Evolutionary conservation across 148 eudicot species (phyloP).

Genomic region (Nyssa sinensis): DNA sequence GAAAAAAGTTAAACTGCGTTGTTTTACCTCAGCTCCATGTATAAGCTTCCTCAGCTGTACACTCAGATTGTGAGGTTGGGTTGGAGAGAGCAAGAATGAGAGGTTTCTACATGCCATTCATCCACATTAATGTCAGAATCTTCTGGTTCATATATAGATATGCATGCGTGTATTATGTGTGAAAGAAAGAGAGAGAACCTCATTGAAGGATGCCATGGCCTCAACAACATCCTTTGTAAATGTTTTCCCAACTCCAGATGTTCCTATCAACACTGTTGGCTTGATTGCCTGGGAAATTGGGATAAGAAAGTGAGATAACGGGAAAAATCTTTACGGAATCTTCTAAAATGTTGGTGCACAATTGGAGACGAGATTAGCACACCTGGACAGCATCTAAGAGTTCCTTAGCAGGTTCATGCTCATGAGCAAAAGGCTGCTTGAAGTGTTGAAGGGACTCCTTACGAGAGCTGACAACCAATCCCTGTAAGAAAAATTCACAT

Average conservation of each 20-base stretch:
- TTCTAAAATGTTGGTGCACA: conserved; percentile 2
- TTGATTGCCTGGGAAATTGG: conserved; percentile 52
- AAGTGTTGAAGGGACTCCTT: conserved; percentile 79
- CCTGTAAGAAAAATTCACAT: conserved; percentile 33
- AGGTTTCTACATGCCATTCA: conserved; percentile 64
- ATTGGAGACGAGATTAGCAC: conserved; percentile 12
- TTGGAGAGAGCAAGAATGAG: conserved; percentile 87
- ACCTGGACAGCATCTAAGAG: conserved; percentile 84
- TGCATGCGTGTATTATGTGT: conserved; percentile 4
- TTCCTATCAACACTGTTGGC: conserved; percentile 86
- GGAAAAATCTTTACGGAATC: neutral
- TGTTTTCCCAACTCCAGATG: conserved; percentile 82
- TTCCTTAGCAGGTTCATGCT: conserved; percentile 58
- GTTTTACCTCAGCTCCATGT: conserved; percentile 77
- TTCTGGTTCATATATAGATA: neutral
- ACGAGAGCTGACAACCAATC: conserved; percentile 74
- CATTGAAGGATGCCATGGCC: conserved; percentile 69
- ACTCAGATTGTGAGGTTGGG: conserved; percentile 92
- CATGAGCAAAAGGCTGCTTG: conserved; percentile 91
- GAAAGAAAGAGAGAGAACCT: conserved; percentile 37
- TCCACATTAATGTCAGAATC: conserved; percentile 14
- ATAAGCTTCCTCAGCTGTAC: conserved; percentile 97
- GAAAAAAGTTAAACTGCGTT: neutral
- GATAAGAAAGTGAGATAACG: neutral
- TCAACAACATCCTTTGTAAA: conserved; percentile 85